Evolutionary conservation across 148 eudicot species (phyloP).

Genomic region (Pharnaceum exiguum): DNA sequence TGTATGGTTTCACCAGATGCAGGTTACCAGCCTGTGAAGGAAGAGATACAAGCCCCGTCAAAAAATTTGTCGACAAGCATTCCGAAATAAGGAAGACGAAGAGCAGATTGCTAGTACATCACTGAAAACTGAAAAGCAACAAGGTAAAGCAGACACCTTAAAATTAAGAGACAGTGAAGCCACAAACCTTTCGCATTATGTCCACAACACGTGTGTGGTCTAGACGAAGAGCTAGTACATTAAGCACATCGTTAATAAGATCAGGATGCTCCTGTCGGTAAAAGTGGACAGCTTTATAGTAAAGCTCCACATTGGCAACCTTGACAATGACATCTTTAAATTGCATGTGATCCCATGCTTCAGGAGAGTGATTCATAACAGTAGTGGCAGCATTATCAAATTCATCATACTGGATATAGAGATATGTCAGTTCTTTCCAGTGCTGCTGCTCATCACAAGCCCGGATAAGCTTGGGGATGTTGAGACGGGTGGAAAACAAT

Average conservation of each 20-base stretch:
- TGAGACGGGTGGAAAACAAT: constrained; percentile 92
- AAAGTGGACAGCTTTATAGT: constrained; percentile 95
- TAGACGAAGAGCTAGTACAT: constrained; percentile 94
- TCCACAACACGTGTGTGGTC: constrained; percentile 98
- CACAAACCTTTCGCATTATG: constrained; percentile 91
- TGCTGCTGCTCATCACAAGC: constrained; percentile 99
- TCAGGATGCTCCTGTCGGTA: constrained; percentile 98
- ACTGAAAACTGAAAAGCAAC: not conserved
- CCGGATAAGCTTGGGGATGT: constrained; percentile 93
- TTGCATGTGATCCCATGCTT: constrained; percentile 99
- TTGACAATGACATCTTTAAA: constrained; percentile 89
- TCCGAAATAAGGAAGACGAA: too few species aligned
- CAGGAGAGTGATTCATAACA: constrained; percentile 98
- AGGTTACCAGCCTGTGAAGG: constrained; percentile 73
- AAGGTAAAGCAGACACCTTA: not conserved
- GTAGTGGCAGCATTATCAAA: constrained; percentile 98
- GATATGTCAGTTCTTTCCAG: constrained; percentile 91
- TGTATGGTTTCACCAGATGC: constrained; percentile 92
- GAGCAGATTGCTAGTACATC: too few species aligned
- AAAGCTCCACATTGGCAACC: constrained; percentile 97
- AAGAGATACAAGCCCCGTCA: constrained; percentile 4
- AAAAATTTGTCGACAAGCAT: not conserved
- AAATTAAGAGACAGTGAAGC: not conserved
- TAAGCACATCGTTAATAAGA: constrained; percentile 87
- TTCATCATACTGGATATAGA: constrained; percentile 93